phyloP scores from a whole-genome alignment of 2,329 filamentous ascomycete genomes.

The Thelonectria blattea region DNA sequence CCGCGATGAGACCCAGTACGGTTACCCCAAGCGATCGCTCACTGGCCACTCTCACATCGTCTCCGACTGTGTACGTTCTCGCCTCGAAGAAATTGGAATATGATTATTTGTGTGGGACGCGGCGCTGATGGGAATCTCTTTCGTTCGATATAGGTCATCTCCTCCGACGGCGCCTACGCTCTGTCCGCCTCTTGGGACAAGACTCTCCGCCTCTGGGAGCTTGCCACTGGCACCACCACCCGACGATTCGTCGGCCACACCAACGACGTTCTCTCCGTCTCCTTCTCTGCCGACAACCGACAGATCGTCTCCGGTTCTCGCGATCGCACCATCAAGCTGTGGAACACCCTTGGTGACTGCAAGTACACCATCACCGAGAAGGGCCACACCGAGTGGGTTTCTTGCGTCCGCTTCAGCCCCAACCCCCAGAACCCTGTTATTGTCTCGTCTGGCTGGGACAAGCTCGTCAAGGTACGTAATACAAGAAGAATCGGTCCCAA shows the following conservation, averaged over 20 bases:
- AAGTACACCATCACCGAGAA: conserved; percentile 99
- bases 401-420: conserved; percentile 98
- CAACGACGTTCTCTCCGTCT: conserved; percentile 99
- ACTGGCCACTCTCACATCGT: conserved; percentile 99
- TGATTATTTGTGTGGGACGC: not conserved
- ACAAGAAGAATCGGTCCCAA: not conserved
- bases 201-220: conserved; percentile 99
- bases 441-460: conserved; percentile 98
- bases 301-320: conserved; percentile 99
- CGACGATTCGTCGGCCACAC: conserved; percentile 98
- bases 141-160: conserved; percentile 77
- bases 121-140: conserved; percentile 32
- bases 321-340: conserved; percentile 99
- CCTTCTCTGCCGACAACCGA: conserved; percentile 99
- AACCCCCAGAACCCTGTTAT: conserved; percentile 99
- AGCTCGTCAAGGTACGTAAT: conserved; percentile 95
- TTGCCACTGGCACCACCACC: conserved; percentile 95
- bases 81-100: conserved; percentile 3
- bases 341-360: conserved; percentile 99
- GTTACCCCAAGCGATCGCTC: conserved; percentile 98
- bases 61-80: conserved; percentile 92
- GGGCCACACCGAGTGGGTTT: conserved; percentile 99
- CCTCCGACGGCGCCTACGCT: conserved; percentile 98
- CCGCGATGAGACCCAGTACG: conserved; percentile 97
- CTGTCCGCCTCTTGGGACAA: conserved; percentile 99